phyloP scores from a whole-genome alignment of 768 basidiomycete genomes.

The Tricholoma terreum region DNA sequence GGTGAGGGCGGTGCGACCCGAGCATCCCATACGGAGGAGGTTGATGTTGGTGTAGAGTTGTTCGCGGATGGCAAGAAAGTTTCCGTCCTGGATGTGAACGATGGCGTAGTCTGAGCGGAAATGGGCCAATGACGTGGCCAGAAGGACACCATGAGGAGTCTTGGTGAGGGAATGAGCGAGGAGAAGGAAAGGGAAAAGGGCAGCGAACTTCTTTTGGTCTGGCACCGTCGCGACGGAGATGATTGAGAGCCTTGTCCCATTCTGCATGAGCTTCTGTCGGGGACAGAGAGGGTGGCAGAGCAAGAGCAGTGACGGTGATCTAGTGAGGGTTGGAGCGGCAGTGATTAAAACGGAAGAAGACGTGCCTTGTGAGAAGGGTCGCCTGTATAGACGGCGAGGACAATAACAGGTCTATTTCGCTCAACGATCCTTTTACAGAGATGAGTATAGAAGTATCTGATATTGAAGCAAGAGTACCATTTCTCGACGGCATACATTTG shows the following conservation, averaged over 20 bases:
- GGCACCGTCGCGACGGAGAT: constrained; percentile 67
- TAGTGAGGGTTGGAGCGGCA: constrained; percentile 21
- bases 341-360: constrained; percentile 3
- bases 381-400: constrained; percentile 76
- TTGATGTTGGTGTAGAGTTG: constrained; percentile 81
- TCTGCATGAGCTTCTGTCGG: constrained; percentile 45
- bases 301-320: constrained; percentile 61
- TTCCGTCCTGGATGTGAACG: constrained; percentile 70
- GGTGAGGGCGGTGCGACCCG: constrained; percentile 71
- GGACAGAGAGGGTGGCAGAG: constrained; percentile 40
- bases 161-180: constrained; percentile 17
- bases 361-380: constrained; percentile 62
- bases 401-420: constrained; percentile 53
- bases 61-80: constrained; percentile 59
- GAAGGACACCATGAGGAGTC: constrained; percentile 66
- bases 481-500: constrained; percentile 88
- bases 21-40: constrained; percentile 80
- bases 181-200: not conserved
- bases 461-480: constrained; percentile 45
- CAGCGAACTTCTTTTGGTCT: constrained; percentile 59
- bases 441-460: not conserved
- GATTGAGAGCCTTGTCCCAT: constrained; percentile 59
- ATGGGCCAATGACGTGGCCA: constrained; percentile 82
- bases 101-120: constrained; percentile 88
- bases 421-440: constrained; percentile 60